Evolutionary conservation across 352 stramenopile species (phyloP).

Genomic region (Pythium apleroticum): DNA sequence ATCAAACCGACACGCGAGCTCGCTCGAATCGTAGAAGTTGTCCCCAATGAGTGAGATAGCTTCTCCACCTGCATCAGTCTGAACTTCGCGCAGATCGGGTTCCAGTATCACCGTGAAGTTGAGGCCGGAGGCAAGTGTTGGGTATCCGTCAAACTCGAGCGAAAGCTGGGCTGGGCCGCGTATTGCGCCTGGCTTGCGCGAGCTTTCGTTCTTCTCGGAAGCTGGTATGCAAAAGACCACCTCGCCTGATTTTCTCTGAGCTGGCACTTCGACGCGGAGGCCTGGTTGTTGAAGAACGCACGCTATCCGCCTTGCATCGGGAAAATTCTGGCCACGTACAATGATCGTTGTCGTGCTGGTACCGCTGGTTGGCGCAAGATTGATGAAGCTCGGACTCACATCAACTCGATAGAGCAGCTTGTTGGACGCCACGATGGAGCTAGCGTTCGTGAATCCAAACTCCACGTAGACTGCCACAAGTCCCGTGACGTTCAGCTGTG

Average conservation of each 20-base stretch:
- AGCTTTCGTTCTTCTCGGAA: not conserved
- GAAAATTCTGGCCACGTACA: conserved; percentile 18
- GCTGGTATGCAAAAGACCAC: conserved; percentile 13
- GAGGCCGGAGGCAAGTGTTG: not conserved
- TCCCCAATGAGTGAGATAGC: conserved; percentile 33
- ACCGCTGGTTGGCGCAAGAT: conserved; percentile 6
- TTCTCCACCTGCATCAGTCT: not conserved
- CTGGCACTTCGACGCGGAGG: conserved; percentile 4
- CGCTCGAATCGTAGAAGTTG: conserved; percentile 39
- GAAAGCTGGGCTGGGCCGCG: not conserved
- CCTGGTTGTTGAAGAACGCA: conserved; percentile 9
- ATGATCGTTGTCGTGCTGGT: conserved; percentile 6
- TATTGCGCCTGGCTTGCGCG: not conserved
- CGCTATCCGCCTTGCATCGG: not conserved
- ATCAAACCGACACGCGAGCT: conserved; percentile 44
- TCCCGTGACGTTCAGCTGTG: not conserved
- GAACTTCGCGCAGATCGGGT: conserved; percentile 12
- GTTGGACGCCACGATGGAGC: conserved; percentile 4
- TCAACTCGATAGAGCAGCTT: conserved; percentile 1
- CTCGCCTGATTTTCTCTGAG: conserved; percentile 20
- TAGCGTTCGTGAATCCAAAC: not conserved
- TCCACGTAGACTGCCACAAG: conserved; percentile 1
- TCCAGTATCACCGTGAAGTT: conserved; percentile 16
- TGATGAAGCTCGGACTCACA: conserved; percentile 4
- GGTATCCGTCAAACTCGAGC: not conserved